Conservation (phyloP, 1,139 yeast genomes). For the Saccharomyces hybrid region DNA sequence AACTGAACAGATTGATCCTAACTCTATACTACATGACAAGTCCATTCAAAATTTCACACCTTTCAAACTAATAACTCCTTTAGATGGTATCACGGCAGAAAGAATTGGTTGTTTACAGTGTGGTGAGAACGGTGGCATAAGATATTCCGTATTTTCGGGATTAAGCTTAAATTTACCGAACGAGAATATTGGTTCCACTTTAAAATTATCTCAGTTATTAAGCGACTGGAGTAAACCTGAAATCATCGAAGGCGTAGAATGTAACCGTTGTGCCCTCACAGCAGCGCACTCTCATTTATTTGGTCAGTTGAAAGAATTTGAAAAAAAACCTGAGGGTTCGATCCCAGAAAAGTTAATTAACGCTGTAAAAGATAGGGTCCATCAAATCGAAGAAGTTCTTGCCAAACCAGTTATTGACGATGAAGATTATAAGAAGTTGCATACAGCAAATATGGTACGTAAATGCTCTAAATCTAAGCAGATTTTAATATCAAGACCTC, state of each 20-base stretch:
- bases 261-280: constrained; percentile 77
- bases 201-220: constrained; percentile 50
- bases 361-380: constrained; percentile 46
- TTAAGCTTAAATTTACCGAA: constrained; percentile 64
- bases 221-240: constrained; percentile 74
- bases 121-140: constrained; percentile 89
- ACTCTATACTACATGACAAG: constrained; percentile 31
- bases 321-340: constrained; percentile 22
- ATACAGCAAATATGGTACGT: constrained; percentile 66
- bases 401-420: constrained; percentile 66
- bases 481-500: constrained; percentile 70
- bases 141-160: constrained; percentile 77
- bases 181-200: constrained; percentile 36
- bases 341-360: constrained; percentile 36
- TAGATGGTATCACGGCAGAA: constrained; percentile 81
- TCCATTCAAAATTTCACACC: constrained; percentile 40
- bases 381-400: constrained; percentile 52
- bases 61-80: constrained; percentile 67
- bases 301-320: constrained; percentile 36
- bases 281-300: constrained; percentile 50
- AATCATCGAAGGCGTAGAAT: constrained; percentile 84
- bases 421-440: constrained; percentile 63
- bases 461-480: constrained; percentile 81
- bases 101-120: constrained; percentile 83
- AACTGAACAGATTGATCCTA: constrained; percentile 67